These are phyloP conservation scores for Nannochloropsis oceanica DNA, from an alignment of 108 stramenopile species.

Conservation along the genomic window DNA sequence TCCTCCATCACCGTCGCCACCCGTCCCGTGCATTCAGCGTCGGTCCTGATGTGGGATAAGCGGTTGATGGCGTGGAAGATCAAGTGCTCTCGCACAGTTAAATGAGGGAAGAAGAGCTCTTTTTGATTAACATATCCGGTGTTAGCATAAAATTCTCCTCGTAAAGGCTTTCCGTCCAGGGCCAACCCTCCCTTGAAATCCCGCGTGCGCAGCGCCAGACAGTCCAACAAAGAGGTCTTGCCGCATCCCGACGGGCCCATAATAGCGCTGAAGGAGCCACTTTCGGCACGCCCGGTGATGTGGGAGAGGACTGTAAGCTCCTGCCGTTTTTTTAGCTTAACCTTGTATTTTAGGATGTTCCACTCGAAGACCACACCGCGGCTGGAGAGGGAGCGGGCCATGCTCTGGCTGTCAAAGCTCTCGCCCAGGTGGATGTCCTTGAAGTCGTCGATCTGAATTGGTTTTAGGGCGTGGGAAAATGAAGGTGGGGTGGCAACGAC, in stretches of 20 bases:
- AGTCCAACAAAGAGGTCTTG: conserved; percentile 8
- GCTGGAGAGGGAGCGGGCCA: no score
- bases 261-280: conserved; percentile 1
- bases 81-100: neutral
- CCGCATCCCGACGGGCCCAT: conserved; percentile 5
- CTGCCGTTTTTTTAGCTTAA: neutral
- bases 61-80: neutral
- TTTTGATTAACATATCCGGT: neutral
- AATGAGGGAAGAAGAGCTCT: neutral
- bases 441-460: no score
- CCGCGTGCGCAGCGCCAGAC: conserved; percentile 1
- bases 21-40: neutral
- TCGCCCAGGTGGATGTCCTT: no score
- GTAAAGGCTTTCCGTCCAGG: neutral
- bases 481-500: no score
- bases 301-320: neutral
- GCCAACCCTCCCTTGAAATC: neutral
- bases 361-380: neutral
- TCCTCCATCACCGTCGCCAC: neutral
- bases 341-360: neutral
- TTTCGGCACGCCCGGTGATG: neutral
- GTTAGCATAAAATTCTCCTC: neutral
- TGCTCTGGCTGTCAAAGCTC: no score
- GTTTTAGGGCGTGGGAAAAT: no score
- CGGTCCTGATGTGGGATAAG: neutral